Conservation (phyloP, 1,284 basidiomycete genomes). For the Puccinia triticina region DNA sequence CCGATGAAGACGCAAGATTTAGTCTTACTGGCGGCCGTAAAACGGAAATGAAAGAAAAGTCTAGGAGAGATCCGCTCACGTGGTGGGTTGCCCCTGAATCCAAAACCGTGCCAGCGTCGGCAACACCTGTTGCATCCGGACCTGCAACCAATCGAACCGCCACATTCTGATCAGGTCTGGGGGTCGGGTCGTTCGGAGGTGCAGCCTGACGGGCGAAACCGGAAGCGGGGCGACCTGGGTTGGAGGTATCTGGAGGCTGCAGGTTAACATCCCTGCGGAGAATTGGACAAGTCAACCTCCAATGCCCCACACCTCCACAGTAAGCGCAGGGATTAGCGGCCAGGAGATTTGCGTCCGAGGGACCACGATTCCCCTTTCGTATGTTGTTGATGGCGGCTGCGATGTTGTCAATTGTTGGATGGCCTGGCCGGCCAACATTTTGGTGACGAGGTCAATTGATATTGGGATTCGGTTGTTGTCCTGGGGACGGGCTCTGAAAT, state of each 20-base stretch:
- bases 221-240: slow-evolving; percentile 1
- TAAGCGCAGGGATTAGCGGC: not conserved
- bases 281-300: not conserved
- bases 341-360: not conserved
- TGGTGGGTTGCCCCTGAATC: slow-evolving; percentile 21
- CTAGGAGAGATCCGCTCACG: slow-evolving; percentile 7
- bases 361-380: not conserved
- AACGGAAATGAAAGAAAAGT: not conserved
- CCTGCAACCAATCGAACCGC: not conserved
- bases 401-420: not conserved
- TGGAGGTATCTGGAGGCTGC: not conserved
- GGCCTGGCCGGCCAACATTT: not conserved
- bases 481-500: not conserved
- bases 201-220: slow-evolving; percentile 11
- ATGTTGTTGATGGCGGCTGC: slow-evolving; percentile 2
- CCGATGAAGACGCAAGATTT: not conserved
- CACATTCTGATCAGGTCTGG: not conserved
- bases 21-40: not conserved
- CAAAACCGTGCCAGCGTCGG: slow-evolving; percentile 1
- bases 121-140: not conserved
- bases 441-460: not conserved
- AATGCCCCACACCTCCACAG: not conserved
- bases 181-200: not conserved
- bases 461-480: not conserved
- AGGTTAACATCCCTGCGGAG: slow-evolving; percentile 11